Percentiles rank a stretch among this genome's conserved stretches.
Conservation (phyloP, 83 land plant genomes). For the Larix sibirica region DNA sequence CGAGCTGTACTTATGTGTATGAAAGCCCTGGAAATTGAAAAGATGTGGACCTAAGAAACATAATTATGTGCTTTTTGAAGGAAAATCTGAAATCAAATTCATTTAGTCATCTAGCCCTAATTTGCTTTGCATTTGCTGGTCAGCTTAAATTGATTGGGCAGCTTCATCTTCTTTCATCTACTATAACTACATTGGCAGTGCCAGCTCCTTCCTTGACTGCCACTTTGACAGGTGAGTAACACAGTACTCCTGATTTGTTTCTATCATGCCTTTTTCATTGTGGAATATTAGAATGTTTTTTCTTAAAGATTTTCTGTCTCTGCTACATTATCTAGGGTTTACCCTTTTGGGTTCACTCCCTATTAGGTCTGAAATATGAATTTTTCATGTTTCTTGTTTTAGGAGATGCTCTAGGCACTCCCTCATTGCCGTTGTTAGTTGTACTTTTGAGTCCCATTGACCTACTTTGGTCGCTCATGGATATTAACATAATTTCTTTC, state of each 20-base stretch:
- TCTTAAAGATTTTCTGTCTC: too few species aligned
- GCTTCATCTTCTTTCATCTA: conserved; percentile 91
- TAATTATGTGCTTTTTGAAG: not conserved
- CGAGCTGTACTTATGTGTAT: not conserved
- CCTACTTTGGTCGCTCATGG: too few species aligned
- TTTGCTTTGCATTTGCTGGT: not conserved
- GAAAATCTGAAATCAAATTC: not conserved
- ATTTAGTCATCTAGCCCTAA: not conserved
- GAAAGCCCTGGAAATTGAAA: not conserved
- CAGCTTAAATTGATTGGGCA: conserved; percentile 65
- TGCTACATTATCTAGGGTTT: too few species aligned
- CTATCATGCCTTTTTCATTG: not conserved
- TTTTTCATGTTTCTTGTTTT: too few species aligned
- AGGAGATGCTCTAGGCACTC: too few species aligned
- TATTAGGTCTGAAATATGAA: too few species aligned
- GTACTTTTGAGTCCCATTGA: too few species aligned
- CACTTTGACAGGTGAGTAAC: conserved; percentile 72
- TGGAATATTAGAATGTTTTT: not conserved
- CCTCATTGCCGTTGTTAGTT: too few species aligned
- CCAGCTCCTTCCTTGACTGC: conserved; percentile 91
- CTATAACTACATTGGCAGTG: conserved; percentile 80
- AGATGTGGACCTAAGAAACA: not conserved
- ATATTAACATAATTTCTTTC: too few species aligned
- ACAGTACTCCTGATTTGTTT: not conserved
- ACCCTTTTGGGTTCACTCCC: too few species aligned